Base-by-base conservation (phyloP, 208 protist species). In the Acanthamoeba royreba region DNA sequence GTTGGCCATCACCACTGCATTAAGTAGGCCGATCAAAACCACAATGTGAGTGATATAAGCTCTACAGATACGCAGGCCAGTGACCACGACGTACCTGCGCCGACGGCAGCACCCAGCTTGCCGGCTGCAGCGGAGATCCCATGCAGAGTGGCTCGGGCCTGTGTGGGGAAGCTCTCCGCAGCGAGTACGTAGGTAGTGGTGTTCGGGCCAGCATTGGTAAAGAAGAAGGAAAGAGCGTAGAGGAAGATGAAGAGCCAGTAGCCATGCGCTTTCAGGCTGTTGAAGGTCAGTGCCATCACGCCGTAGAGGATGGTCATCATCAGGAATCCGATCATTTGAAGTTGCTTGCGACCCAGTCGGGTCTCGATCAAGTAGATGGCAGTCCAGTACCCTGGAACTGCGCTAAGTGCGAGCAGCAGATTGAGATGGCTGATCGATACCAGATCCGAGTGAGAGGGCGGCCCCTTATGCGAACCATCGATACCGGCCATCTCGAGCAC, bases 161-260 rank as follows among this genome's bases (percentile, higher is more conserved):
- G 28, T 13, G 96, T 97, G 25, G 96, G 95, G 69, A 96, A 98
- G 9, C 96, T 52, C 81, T 97, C 97, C 3, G 86, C 95, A 1
- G 97, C 96, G 15, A 97, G 81, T 0, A 97, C 93, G 92, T 97
- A 98, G 22, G 97, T 98, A 0, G 96, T 98, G 4, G 95, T 95
- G 83, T 97, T 97, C 17, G 97, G 96, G 1, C 97, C 97, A n/a
- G 87, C 96, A 88, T 97, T 97, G 19, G 93, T 93, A 43, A 97
- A 97, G 58, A 98, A 97, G 93, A 96, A 97, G 7, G 95, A 96
- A 2, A 97, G 49, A 9, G 89, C 95, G 66, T 98, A 98, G 0
- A 97, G 69, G 2, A 94, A 38, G 13, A 97, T 79, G 52, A 97
- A 96, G 0, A 95, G 33, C 33, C 61, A 42, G 25, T 93, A 43